Base-by-base conservation (phyloP, 805 yeast species). In the Zygoascus ofunaensis region DNA sequence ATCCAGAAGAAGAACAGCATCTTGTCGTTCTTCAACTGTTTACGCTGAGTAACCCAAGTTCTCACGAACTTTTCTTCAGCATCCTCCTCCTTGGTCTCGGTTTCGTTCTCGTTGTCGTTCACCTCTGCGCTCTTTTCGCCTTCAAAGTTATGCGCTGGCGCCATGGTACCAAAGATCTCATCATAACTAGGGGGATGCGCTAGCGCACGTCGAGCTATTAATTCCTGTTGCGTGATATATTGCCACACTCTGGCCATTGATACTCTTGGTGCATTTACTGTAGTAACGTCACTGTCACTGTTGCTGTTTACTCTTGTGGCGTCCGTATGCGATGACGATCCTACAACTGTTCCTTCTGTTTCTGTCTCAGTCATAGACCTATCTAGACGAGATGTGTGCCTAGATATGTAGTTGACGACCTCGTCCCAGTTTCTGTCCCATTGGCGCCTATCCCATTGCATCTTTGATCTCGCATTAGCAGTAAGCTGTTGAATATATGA, bases 1-100 rank as follows among this genome's bases (percentile, higher is more conserved):
- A 87, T 63, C 97, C 97, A 89, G 71, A 89, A 87, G 60, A 89
- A 84, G 48, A 87, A 65, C 53, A 89, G 70, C 84, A 87, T 82
- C 55, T 77, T 81, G 62, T 89, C 97, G 56, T 87, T 82, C 53
- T 65, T 66, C 45, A 74, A 66, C 38, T 69, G 70, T 52, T 69
- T 70, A 45, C 69, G 67, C 47, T 70, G 51, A 21, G 51, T 48
- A 39, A 50, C 53, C 58, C 80, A 75, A 7, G 51, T 50, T 41
- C 50, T 43, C 42, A 57, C 28, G 26, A 54, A 55, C 40, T 52
- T 54, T 37, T 50, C 54, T 39, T 52, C 60, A 23, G 45, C 44
- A 12, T 41, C 39, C 22, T 45, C 48, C 22, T 30, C 43, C 28
- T 14, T 12, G 19, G 17, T 18, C n/a, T 41, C 38, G 12, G 18